These are phyloP conservation scores for Dactylellina cionopaga DNA, from an alignment of 2,329 filamentous ascomycete genomes.

Conservation along the genomic window DNA sequence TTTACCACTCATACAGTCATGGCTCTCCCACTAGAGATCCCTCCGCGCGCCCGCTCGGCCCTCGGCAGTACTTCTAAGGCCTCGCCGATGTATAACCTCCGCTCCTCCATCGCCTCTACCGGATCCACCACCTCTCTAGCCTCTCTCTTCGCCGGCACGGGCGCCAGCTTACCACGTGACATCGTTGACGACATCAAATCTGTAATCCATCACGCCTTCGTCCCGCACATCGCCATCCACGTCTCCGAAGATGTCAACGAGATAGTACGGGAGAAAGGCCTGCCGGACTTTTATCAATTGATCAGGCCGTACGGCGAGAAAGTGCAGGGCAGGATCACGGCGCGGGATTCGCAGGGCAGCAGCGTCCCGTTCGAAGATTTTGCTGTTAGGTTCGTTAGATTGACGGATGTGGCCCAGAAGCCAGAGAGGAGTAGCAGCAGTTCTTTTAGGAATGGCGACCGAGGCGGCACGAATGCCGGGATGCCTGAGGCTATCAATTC, in stretches of 20 bases:
- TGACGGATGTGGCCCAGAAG: conserved; percentile 63
- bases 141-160: conserved; percentile 66
- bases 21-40: conserved; percentile 41
- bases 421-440: conserved; percentile 16
- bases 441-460: conserved; percentile 26
- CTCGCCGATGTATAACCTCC: conserved; percentile 69
- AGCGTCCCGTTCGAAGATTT: conserved; percentile 89
- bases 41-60: conserved; percentile 55
- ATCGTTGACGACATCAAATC: conserved; percentile 68
- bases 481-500: conserved; percentile 58
- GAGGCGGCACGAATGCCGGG: conserved; percentile 21
- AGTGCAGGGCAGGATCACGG: conserved; percentile 85
- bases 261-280: conserved; percentile 83
- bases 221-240: conserved; percentile 86
- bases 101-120: conserved; percentile 67
- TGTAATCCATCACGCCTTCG: conserved; percentile 83
- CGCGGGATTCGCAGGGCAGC: conserved; percentile 87
- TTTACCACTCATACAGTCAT: conserved; percentile 9
- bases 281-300: conserved; percentile 81
- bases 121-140: conserved; percentile 66
- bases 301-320: conserved; percentile 90
- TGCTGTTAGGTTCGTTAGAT: conserved; percentile 83
- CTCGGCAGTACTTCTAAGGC: conserved; percentile 67
- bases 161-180: conserved; percentile 59
- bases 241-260: conserved; percentile 87